Evolutionary conservation across 2,329 filamentous ascomycete genomes (phyloP).

Genomic region (Teratosphaeria epicoccoides): DNA sequence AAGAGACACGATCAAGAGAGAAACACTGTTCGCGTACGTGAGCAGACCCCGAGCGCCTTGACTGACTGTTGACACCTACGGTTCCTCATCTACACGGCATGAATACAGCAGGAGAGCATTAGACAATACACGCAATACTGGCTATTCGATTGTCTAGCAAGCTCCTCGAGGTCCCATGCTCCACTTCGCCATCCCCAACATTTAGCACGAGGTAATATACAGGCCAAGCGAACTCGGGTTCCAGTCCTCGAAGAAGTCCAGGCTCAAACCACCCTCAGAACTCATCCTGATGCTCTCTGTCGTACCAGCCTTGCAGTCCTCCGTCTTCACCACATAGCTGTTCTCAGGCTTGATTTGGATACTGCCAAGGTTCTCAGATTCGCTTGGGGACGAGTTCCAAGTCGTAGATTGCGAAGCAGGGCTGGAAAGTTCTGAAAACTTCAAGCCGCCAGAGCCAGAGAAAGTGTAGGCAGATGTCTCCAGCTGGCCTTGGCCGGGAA

Average conservation of each 20-base stretch:
- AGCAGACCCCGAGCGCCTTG: neutral
- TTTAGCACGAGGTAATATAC: neutral
- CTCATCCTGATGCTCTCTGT: slow-evolving; percentile 1
- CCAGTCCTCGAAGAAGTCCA: slow-evolving; percentile 7
- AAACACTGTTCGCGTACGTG: no score
- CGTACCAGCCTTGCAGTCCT: slow-evolving; percentile 6
- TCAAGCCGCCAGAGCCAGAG: slow-evolving; percentile 29
- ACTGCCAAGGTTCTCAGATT: slow-evolving; percentile 1
- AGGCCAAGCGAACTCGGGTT: slow-evolving; percentile 1
- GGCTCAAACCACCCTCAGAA: slow-evolving; percentile 5
- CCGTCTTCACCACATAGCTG: slow-evolving; percentile 6
- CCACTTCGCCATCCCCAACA: neutral
- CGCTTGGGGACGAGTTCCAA: slow-evolving; percentile 12
- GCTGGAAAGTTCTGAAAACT: slow-evolving; percentile 17
- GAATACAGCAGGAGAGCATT: neutral
- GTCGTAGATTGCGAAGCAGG: slow-evolving; percentile 13
- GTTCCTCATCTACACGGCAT: neutral
- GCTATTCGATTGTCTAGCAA: neutral
- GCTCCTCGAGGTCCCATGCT: neutral
- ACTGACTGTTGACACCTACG: neutral
- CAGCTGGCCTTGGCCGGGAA: slow-evolving; percentile 30
- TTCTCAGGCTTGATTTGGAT: slow-evolving; percentile 3
- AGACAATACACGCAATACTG: neutral
- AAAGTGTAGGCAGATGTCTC: slow-evolving; percentile 27
- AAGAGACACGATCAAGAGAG: no score